A percentile compares a stretch with the other conserved stretches of the same genome.
Conservation (phyloP, 768 basidiomycete genomes). For the Mycena filopes region DNA sequence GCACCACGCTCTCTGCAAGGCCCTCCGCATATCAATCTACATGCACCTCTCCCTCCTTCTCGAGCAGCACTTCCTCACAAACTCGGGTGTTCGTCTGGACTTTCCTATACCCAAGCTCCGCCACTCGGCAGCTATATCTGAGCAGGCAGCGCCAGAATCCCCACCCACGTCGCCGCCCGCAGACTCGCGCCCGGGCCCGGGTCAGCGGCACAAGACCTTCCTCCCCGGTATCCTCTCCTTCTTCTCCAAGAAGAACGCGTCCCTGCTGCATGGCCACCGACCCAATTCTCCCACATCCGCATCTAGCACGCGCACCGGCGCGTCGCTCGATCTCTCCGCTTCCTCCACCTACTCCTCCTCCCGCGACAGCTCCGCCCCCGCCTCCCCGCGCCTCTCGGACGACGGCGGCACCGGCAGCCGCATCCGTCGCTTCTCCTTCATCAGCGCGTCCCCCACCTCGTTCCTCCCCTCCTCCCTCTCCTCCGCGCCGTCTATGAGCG, state of each 20-base stretch:
- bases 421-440: conserved; percentile 53
- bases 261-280: conserved; percentile 35
- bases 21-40: conserved; percentile 65
- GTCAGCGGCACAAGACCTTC: conserved; percentile 40
- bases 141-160: conserved; percentile 37
- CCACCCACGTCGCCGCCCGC: conserved; percentile 26
- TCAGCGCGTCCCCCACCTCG: conserved; percentile 40
- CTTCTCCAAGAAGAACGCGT: conserved; percentile 45
- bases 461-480: conserved; percentile 33
- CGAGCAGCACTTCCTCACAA: conserved; percentile 66
- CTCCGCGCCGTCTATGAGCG: conserved; percentile 10
- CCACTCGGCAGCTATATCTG: conserved; percentile 10
- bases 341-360: conserved; percentile 7
- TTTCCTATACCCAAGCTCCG: conserved; percentile 49
- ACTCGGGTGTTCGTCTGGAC: conserved; percentile 60
- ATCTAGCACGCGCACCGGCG: conserved; percentile 42
- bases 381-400: conserved; percentile 38
- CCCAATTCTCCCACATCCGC: conserved; percentile 24
- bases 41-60: conserved; percentile 67
- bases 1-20: conserved; percentile 54
- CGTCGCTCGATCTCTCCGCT: conserved; percentile 52
- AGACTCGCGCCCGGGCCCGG: background rate
- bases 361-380: conserved; percentile 27
- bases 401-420: conserved; percentile 41
- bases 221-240: conserved; percentile 56